phyloP scores from a whole-genome alignment of 768 basidiomycete genomes.

The Rhizopogon vulgaris region DNA sequence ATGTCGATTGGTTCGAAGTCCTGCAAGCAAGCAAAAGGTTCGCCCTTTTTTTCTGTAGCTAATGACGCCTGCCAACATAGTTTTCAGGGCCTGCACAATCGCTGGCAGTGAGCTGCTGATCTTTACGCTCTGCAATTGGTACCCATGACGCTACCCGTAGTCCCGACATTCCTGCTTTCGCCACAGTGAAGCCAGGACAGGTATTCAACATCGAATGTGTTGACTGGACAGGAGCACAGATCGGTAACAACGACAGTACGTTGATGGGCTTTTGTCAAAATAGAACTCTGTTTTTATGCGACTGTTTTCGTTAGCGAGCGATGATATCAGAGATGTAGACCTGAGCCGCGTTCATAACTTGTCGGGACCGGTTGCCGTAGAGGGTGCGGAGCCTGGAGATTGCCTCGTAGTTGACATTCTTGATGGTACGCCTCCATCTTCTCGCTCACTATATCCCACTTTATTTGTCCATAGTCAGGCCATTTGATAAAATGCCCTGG shows the following conservation, averaged over 20 bases:
- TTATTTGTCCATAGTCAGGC: conserved; percentile 35
- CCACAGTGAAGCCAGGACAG: conserved; percentile 57
- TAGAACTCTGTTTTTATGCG: not conserved
- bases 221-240: conserved; percentile 77
- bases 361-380: conserved; percentile 70
- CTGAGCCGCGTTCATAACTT: conserved; percentile 65
- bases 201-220: conserved; percentile 69
- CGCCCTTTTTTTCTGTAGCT: not conserved
- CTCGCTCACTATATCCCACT: not conserved
- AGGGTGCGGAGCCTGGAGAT: conserved; percentile 74
- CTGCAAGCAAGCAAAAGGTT: conserved; percentile 54
- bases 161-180: conserved; percentile 59
- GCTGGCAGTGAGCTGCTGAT: conserved; percentile 56
- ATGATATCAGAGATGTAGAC: conserved; percentile 64
- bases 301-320: conserved; percentile 37
- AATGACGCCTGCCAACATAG: not conserved
- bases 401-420: conserved; percentile 76
- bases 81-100: conserved; percentile 56
- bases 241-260: conserved; percentile 69
- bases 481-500: conserved; percentile 77
- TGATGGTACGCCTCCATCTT: conserved; percentile 39
- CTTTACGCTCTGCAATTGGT: not conserved
- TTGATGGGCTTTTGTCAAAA: not conserved
- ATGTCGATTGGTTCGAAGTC: conserved; percentile 23
- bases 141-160: conserved; percentile 21